Evolutionary conservation across 495 filamentous ascomycete genomes (phyloP).

Genomic region (Xylaria curta): DNA sequence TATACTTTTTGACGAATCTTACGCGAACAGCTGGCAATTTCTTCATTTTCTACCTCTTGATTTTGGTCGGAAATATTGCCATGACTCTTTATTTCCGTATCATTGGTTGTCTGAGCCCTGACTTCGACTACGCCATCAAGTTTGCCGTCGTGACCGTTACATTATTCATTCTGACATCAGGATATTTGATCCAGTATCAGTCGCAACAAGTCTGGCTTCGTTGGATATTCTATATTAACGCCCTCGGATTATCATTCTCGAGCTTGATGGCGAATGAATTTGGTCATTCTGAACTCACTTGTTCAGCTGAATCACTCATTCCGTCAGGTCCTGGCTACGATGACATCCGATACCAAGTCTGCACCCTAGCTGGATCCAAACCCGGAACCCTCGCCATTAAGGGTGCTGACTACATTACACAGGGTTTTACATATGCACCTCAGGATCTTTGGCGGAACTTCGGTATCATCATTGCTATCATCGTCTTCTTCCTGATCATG

Average conservation of each 20-base stretch:
- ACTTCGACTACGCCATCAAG: slow-evolving; percentile 86
- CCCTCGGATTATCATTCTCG: slow-evolving; percentile 75
- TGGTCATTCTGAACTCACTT: slow-evolving; percentile 64
- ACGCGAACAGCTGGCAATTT: slow-evolving; percentile 72
- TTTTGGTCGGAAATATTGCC: slow-evolving; percentile 71
- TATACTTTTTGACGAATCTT: slow-evolving; percentile 81
- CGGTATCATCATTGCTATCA: slow-evolving; percentile 73
- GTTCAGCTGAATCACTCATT: slow-evolving; percentile 67
- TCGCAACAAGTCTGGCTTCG: slow-evolving; percentile 73
- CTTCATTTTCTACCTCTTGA: slow-evolving; percentile 77
- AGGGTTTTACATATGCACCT: slow-evolving; percentile 66
- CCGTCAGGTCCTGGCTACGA: slow-evolving; percentile 68
- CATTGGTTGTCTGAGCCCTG: slow-evolving; percentile 77
- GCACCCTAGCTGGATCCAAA: slow-evolving; percentile 72
- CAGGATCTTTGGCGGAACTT: slow-evolving; percentile 76
- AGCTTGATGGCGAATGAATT: slow-evolving; percentile 88
- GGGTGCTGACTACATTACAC: slow-evolving; percentile 67
- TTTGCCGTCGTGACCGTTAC: slow-evolving; percentile 79
- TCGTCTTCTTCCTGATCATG: slow-evolving; percentile 68
- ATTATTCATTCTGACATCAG: slow-evolving; percentile 76
- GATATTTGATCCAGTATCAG: slow-evolving; percentile 80
- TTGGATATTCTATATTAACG: slow-evolving; percentile 85
- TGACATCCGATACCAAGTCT: slow-evolving; percentile 73
- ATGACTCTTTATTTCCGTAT: slow-evolving; percentile 85
- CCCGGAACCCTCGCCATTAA: slow-evolving; percentile 64